These are phyloP conservation scores for Leccinellum luteum DNA, from an alignment of 768 basidiomycete genomes.

Conservation along the genomic window DNA sequence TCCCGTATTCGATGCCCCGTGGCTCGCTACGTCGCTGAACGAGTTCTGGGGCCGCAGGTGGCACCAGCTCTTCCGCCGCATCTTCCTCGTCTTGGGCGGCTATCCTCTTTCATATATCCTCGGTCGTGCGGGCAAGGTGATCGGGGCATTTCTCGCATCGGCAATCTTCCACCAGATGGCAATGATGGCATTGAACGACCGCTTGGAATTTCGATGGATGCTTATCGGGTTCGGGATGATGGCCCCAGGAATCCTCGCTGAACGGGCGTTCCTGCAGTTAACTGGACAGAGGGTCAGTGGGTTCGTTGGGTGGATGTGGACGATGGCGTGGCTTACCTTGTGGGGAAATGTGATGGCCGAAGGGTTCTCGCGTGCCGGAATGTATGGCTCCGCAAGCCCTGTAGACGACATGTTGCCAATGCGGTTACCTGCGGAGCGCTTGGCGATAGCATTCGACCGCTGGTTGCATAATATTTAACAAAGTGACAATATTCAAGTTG, in stretches of 20 bases:
- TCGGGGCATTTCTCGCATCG: slow-evolving; percentile 59
- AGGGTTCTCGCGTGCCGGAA: slow-evolving; percentile 14
- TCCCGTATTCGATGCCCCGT: slow-evolving; percentile 33
- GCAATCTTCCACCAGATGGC: slow-evolving; percentile 53
- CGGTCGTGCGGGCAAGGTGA: slow-evolving; percentile 46
- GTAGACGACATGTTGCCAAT: slow-evolving; percentile 9
- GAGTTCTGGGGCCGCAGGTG: slow-evolving; percentile 40
- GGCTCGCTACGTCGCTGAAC: slow-evolving; percentile 33
- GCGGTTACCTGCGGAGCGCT: slow-evolving; percentile 8
- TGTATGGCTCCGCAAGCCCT: slow-evolving; percentile 4
- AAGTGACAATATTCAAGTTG: neutral
- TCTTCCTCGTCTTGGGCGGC: slow-evolving; percentile 32
- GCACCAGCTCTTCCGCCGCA: slow-evolving; percentile 36
- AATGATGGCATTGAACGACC: slow-evolving; percentile 48
- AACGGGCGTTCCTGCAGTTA: slow-evolving; percentile 28
- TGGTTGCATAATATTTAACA: slow-evolving; percentile 10
- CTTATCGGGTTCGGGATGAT: slow-evolving; percentile 54
- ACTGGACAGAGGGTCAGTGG: slow-evolving; percentile 32
- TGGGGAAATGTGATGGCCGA: slow-evolving; percentile 27
- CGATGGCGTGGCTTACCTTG: slow-evolving; percentile 25
- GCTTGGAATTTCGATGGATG: slow-evolving; percentile 41
- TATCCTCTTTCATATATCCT: slow-evolving; percentile 33
- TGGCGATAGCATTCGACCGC: slow-evolving; percentile 9
- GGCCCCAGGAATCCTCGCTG: slow-evolving; percentile 49
- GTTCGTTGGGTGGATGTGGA: slow-evolving; percentile 35